These are phyloP conservation scores for Endocarpon pusillum DNA, from an alignment of 495 filamentous ascomycete species.

Conservation along the genomic window DNA sequence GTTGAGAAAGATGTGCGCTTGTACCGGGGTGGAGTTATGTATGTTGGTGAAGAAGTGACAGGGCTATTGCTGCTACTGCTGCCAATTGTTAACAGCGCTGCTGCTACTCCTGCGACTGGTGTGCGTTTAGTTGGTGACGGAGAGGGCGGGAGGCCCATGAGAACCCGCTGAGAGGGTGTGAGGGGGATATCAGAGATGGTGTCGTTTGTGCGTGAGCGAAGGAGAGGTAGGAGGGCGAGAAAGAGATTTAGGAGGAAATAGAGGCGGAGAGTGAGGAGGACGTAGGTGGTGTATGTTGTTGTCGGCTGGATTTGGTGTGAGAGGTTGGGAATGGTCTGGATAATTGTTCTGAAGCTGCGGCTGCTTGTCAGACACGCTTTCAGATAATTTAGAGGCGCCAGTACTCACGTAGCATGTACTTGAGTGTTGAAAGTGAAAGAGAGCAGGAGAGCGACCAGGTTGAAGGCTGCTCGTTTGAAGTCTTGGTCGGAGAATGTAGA, in stretches of 20 bases:
- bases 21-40: constrained; percentile 24
- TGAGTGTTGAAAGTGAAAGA: constrained; percentile 22
- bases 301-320: constrained; percentile 10
- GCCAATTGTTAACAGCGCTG: constrained; percentile 71
- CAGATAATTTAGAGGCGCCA: no score
- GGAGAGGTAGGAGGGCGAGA: constrained; percentile 49
- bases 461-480: constrained; percentile 44
- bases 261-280: constrained; percentile 33
- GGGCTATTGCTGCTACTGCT: constrained; percentile 34
- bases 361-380: no score
- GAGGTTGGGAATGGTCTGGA: constrained; percentile 6
- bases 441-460: constrained; percentile 35
- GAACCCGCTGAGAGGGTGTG: constrained; percentile 70
- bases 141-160: constrained; percentile 65
- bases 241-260: constrained; percentile 49
- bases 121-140: constrained; percentile 42
- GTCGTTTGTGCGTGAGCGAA: constrained; percentile 50
- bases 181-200: constrained; percentile 77
- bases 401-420: constrained; percentile 23
- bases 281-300: constrained; percentile 20
- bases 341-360: constrained; percentile 7
- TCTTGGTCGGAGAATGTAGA: constrained; percentile 57
- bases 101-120: constrained; percentile 53
- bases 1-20: constrained; percentile 31
- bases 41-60: constrained; percentile 33